Evolutionary conservation across 2,329 filamentous ascomycete species (phyloP).

Genomic region (Sporothrix inflata): DNA sequence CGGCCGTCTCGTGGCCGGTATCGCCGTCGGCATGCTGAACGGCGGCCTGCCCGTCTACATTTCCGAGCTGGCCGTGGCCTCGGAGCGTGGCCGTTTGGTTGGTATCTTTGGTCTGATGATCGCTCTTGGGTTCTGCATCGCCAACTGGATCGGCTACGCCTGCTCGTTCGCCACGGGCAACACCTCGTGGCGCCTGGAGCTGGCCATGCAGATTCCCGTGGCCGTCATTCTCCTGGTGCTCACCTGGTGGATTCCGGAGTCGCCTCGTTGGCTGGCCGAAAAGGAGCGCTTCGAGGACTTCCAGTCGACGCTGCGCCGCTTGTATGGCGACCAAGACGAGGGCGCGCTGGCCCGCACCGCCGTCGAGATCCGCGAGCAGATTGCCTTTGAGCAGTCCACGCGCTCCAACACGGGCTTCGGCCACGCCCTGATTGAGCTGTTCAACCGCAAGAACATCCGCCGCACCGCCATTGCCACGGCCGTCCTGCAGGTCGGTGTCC

Average conservation of each 20-base stretch:
- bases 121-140: conserved; percentile 44
- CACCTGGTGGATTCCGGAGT: conserved; percentile 36
- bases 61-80: conserved; percentile 37
- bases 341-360: conserved; percentile 36
- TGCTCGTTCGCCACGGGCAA: conserved; percentile 42
- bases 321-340: conserved; percentile 36
- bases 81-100: conserved; percentile 38
- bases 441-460: background rate
- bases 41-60: conserved; percentile 37
- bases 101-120: conserved; percentile 41
- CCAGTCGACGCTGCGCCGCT: conserved; percentile 35
- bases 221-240: conserved; percentile 35
- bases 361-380: conserved; percentile 33
- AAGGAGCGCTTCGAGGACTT: conserved; percentile 38
- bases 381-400: background rate
- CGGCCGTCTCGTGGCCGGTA: conserved; percentile 37
- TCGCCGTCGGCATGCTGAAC: conserved; percentile 37
- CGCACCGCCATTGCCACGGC: conserved; percentile 2
- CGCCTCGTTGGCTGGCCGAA: conserved; percentile 38
- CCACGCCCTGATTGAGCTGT: background rate
- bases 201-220: conserved; percentile 42
- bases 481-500: conserved; percentile 19
- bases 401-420: conserved; percentile 1
- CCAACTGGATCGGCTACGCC: conserved; percentile 48
- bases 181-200: conserved; percentile 42